Percentiles rank a stretch among this genome's conserved stretches.
These are phyloP conservation scores for Elsinoe batatas DNA, from an alignment of 2,329 filamentous ascomycete genomes.

Conservation along the genomic window DNA sequence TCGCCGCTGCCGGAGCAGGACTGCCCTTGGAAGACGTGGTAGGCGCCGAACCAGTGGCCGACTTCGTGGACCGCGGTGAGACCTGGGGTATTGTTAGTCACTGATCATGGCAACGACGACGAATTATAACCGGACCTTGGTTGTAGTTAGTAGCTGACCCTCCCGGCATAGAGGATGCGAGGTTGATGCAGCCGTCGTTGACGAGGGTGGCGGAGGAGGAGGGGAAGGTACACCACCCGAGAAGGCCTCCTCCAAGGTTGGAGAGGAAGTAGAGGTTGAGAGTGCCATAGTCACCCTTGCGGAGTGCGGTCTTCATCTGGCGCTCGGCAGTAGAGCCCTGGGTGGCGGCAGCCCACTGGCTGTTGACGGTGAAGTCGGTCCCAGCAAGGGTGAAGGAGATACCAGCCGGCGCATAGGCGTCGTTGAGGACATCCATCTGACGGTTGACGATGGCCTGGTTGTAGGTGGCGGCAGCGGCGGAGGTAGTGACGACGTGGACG, in stretches of 20 bases:
- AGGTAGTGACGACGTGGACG: constrained; percentile 37
- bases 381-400: constrained; percentile 43
- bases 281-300: constrained; percentile 43
- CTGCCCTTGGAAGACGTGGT: constrained; percentile 36
- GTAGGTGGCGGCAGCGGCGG: constrained; percentile 28
- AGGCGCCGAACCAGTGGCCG: constrained; percentile 36
- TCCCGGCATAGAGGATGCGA: constrained; percentile 48
- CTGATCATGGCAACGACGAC: too few species aligned
- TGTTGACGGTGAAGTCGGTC: constrained; percentile 43
- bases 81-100: too few species aligned
- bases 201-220: constrained; percentile 32
- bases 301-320: constrained; percentile 44
- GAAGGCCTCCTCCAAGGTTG: constrained; percentile 37
- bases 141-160: constrained; percentile 38
- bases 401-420: constrained; percentile 39
- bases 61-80: constrained; percentile 39
- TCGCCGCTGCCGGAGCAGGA: constrained; percentile 33
- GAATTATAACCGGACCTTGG: too few species aligned
- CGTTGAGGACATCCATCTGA: constrained; percentile 33
- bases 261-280: constrained; percentile 54
- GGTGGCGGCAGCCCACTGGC: constrained; percentile 42
- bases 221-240: constrained; percentile 47
- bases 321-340: constrained; percentile 38
- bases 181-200: constrained; percentile 48
- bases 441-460: constrained; percentile 31